Evolutionary conservation across 1,139 yeast genomes (phyloP).

Genomic region (Debaryomyces sp.): DNA sequence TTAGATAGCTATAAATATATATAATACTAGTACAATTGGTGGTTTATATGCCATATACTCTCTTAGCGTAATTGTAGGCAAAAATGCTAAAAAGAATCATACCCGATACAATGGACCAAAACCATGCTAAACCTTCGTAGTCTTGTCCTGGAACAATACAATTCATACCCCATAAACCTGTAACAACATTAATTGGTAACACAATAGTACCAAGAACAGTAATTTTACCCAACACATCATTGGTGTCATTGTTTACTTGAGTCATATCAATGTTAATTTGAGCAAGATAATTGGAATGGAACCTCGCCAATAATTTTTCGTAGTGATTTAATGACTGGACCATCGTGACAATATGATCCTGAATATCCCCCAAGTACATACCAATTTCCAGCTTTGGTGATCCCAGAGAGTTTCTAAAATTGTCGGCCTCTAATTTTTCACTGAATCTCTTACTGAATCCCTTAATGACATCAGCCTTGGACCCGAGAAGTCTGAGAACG

Average conservation of each 20-base stretch:
- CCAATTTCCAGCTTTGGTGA: slow-evolving; percentile 66
- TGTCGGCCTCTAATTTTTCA: slow-evolving; percentile 43
- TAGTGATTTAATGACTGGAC: slow-evolving; percentile 91
- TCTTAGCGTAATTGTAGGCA: slow-evolving; percentile 46
- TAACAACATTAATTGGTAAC: slow-evolving; percentile 88
- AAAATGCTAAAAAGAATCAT: slow-evolving; percentile 41
- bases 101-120: slow-evolving; percentile 49
- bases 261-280: slow-evolving; percentile 98
- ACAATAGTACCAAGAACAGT: slow-evolving; percentile 95
- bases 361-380: slow-evolving; percentile 81
- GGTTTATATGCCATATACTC: slow-evolving; percentile 42
- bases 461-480: slow-evolving; percentile 94
- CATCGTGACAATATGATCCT: slow-evolving; percentile 95
- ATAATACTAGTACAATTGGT: neutral
- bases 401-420: slow-evolving; percentile 15
- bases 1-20: neutral
- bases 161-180: slow-evolving; percentile 99
- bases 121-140: slow-evolving; percentile 75
- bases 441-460: slow-evolving; percentile 91
- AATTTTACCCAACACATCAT: slow-evolving; percentile 91
- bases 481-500: slow-evolving; percentile 76
- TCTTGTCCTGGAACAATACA: slow-evolving; percentile 94
- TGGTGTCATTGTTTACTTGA: slow-evolving; percentile 94
- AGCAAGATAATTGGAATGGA: slow-evolving; percentile 93
- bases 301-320: slow-evolving; percentile 88